Percentiles rank a stretch among this genome's conserved stretches.
Conservation (phyloP, 2,329 filamentous ascomycete genomes). For the Aspergillus aculeatus region DNA sequence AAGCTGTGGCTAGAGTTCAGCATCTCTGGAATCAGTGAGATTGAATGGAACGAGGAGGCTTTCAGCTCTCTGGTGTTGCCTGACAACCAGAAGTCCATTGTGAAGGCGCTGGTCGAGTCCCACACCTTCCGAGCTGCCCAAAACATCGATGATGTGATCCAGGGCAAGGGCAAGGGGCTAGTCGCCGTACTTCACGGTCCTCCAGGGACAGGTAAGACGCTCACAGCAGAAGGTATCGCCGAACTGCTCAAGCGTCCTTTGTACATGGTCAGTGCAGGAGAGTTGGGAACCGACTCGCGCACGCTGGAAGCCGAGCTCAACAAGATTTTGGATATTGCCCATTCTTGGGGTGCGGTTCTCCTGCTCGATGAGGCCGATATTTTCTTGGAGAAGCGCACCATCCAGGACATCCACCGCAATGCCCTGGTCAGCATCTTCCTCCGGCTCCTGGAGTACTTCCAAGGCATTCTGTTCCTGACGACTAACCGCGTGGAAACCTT, state of each 20-base stretch:
- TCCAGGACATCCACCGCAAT: conserved; percentile 81
- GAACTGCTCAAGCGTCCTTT: conserved; percentile 78
- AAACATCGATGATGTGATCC: conserved; percentile 78
- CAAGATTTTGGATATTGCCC: conserved; percentile 81
- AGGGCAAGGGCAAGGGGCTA: conserved; percentile 82
- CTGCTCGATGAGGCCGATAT: conserved; percentile 84
- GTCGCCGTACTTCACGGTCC: conserved; percentile 80
- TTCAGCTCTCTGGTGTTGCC: conserved; percentile 78
- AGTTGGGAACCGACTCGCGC: conserved; percentile 74
- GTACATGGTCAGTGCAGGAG: conserved; percentile 79
- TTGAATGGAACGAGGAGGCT: conserved; percentile 79
- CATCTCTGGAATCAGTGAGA: conserved; percentile 74
- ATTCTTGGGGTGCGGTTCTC: conserved; percentile 81
- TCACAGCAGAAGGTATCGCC: conserved; percentile 83
- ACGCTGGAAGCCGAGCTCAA: conserved; percentile 74
- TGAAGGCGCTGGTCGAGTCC: conserved; percentile 78
- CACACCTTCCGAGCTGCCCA: conserved; percentile 79
- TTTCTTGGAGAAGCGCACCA: conserved; percentile 77
- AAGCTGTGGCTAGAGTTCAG: conserved; percentile 89
- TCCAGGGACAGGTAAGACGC: conserved; percentile 83
- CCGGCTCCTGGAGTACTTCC: conserved; percentile 83
- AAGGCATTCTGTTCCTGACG: conserved; percentile 85
- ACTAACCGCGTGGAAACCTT: conserved; percentile 86
- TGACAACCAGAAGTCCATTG: conserved; percentile 62
- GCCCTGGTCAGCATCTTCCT: conserved; percentile 85